Evolutionary conservation across 176 grass and related monocot species (phyloP).

Genomic region (Puccinellia tenuiflora): DNA sequence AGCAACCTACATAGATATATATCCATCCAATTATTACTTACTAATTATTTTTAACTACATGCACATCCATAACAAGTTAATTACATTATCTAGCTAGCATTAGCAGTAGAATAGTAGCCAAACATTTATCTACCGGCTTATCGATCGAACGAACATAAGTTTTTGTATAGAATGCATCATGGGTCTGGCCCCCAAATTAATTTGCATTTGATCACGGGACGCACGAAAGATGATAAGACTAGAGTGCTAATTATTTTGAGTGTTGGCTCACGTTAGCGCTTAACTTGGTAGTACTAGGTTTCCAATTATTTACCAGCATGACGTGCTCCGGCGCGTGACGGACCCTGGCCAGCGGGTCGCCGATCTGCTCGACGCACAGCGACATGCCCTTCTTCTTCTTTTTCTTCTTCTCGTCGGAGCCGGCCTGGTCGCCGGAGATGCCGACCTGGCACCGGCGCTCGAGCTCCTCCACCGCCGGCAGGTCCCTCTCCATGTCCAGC

Average conservation of each 20-base stretch:
- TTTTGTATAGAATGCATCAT: neutral
- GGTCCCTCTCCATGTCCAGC: slow-evolving; percentile 50
- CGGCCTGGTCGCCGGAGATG: slow-evolving; percentile 17
- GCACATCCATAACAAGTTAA: neutral
- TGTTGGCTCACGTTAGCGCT: neutral
- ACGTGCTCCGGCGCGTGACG: slow-evolving; percentile 60
- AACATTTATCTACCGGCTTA: no score
- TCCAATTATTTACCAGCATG: slow-evolving; percentile 46
- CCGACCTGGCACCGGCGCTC: slow-evolving; percentile 54
- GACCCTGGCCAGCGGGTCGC: slow-evolving; percentile 57
- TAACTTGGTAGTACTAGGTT: neutral
- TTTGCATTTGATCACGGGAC: neutral
- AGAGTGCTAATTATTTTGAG: neutral
- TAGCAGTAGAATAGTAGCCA: neutral
- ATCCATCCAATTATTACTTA: neutral
- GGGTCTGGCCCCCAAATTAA: no score
- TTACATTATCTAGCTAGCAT: neutral
- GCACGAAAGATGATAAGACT: neutral
- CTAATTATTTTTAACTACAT: neutral
- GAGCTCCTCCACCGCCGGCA: slow-evolving; percentile 46
- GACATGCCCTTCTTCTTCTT: slow-evolving; percentile 38
- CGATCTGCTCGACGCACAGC: slow-evolving; percentile 45
- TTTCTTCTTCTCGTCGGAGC: neutral
- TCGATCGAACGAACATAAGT: no score
- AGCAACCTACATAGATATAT: slow-evolving; percentile 31